Evolutionary conservation across 345 rosid genomes (phyloP), one percentile per base, ranked within the genome.

Genomic region (Balakata baccata): DNA sequence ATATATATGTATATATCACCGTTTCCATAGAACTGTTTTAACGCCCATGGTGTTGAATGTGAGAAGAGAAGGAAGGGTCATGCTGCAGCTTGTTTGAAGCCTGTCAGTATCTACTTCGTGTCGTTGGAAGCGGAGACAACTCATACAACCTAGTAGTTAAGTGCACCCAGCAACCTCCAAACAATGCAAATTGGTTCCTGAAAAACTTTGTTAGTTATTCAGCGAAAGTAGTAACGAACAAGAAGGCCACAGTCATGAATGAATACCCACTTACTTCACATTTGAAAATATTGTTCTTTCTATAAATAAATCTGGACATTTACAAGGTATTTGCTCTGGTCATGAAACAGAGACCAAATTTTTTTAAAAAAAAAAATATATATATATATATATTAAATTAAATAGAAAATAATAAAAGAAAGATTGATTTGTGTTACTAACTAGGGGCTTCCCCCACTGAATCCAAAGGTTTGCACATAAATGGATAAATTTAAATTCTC

Each of bases 311-410:
- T 74, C 71, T 73, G 68, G 22, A 60, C 77, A 84, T 80, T 61
- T 84, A 86, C 89, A 84, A 65, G 75, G 61, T 58, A 80, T 64
- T 63, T 62, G 81, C 71, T 82, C 83, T 76, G 78, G 8, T 74
- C 74, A 67, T 71, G 46, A 83, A 84, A 69, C 76, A 71, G 68
- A 73, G 74, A 74, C 77, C 60, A 37, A 50, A 14, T 61, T 4
- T 4, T 8, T n/a, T n/a, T n/a, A 43, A 43, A 54, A 70, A 60
- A n/a, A 54, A 70, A n/a, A n/a, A n/a, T n/a, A n/a, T n/a, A n/a
- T n/a, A n/a, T n/a, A n/a, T n/a, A n/a, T n/a, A n/a, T n/a, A n/a
- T n/a, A n/a, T n/a, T n/a, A n/a, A n/a, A n/a, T n/a, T n/a, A n/a
- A n/a, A n/a, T n/a, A n/a, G n/a, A n/a, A n/a, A n/a, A n/a, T n/a